These are phyloP conservation scores for Ascosphaera pollenicola DNA, from an alignment of 2,329 filamentous ascomycete species.

Conservation along the genomic window DNA sequence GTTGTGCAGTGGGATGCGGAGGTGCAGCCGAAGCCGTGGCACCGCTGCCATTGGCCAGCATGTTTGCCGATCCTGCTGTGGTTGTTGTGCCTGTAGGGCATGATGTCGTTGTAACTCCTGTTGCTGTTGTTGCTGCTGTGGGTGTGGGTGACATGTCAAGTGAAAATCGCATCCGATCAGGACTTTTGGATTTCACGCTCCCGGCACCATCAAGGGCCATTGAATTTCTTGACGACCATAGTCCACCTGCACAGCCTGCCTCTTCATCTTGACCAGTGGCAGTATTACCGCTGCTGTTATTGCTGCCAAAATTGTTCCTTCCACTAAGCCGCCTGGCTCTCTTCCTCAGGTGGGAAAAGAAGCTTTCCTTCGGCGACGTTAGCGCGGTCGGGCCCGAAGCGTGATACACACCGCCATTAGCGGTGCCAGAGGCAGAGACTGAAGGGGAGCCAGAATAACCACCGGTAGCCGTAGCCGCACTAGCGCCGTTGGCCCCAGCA, in stretches of 20 bases:
- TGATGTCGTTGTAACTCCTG: background rate
- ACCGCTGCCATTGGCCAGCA: background rate
- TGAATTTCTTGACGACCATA: conserved; percentile 73
- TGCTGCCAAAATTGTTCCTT: conserved; percentile 36
- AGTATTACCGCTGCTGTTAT: conserved; percentile 19
- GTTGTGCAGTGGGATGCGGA: conserved; percentile 4
- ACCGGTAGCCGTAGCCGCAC: background rate
- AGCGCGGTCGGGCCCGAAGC: background rate
- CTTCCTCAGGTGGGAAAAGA: conserved; percentile 94
- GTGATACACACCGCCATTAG: background rate
- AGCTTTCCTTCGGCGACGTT: conserved; percentile 49
- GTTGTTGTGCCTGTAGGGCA: background rate
- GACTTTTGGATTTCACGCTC: background rate
- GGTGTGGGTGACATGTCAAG: conserved; percentile 23
- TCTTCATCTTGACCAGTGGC: conserved; percentile 75
- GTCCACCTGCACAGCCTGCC: conserved; percentile 74
- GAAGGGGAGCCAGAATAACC: background rate
- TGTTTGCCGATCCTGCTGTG: conserved; percentile 4
- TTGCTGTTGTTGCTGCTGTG: conserved; percentile 4
- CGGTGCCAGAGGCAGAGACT: background rate
- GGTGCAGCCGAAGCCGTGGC: background rate
- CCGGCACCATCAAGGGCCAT: conserved; percentile 43
- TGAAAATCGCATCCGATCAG: background rate
- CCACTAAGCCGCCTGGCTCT: conserved; percentile 81
- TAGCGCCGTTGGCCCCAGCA: background rate